These are phyloP conservation scores for Thielaviopsis cerberus DNA, from an alignment of 2,329 filamentous ascomycete species.

Conservation along the genomic window DNA sequence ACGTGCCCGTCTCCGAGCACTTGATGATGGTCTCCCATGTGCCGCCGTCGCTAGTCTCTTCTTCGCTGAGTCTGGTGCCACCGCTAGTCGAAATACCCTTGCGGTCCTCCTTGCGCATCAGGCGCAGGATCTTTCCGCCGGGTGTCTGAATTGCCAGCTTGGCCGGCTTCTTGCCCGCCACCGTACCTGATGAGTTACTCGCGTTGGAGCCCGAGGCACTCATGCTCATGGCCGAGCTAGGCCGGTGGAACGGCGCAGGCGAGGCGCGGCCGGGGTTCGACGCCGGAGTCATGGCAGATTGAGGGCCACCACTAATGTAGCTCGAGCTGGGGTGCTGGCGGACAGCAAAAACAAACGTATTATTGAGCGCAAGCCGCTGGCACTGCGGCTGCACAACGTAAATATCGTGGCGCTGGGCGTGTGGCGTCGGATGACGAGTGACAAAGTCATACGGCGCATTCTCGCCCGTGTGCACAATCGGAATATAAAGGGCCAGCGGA, in stretches of 20 bases:
- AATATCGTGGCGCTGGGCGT: slow-evolving; percentile 91
- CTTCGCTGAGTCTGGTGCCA: slow-evolving; percentile 21
- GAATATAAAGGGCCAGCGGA: slow-evolving; percentile 72
- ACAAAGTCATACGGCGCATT: slow-evolving; percentile 92
- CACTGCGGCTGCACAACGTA: slow-evolving; percentile 96
- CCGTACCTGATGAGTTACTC: slow-evolving; percentile 32
- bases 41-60: slow-evolving; percentile 48
- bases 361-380: slow-evolving; percentile 70
- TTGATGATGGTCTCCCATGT: slow-evolving; percentile 86
- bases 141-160: slow-evolving; percentile 92
- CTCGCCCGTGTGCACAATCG: slow-evolving; percentile 73
- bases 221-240: slow-evolving; percentile 46
- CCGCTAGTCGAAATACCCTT: slow-evolving; percentile 29
- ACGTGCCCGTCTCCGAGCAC: slow-evolving; percentile 62
- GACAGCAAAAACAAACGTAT: slow-evolving; percentile 93
- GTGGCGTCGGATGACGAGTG: slow-evolving; percentile 81
- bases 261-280: slow-evolving; percentile 30
- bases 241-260: slow-evolving; percentile 43
- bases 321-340: slow-evolving; percentile 65
- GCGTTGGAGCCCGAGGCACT: slow-evolving; percentile 39
- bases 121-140: slow-evolving; percentile 76
- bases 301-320: slow-evolving; percentile 7
- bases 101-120: slow-evolving; percentile 63
- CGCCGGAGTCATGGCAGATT: slow-evolving; percentile 25
- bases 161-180: slow-evolving; percentile 60